Conservation (phyloP, 495 filamentous ascomycete species). For the Trichoderma asperelloides region DNA sequence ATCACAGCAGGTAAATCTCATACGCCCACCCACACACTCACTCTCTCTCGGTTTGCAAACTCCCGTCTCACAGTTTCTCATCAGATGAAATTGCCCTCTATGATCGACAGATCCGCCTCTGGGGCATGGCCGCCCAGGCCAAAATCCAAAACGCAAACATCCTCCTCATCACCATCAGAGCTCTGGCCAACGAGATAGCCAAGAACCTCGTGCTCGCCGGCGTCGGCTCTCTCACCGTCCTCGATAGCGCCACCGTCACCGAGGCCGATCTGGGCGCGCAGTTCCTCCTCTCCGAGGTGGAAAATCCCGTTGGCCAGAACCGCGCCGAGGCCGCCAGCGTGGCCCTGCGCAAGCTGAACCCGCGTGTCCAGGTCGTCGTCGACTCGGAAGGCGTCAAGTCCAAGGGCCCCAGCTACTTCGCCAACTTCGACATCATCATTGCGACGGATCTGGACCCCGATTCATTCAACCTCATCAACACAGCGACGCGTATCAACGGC, state of each 20-base stretch:
- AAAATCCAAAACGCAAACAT: constrained; percentile 87
- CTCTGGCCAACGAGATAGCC: constrained; percentile 89
- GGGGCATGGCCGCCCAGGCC: constrained; percentile 89
- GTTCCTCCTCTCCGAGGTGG: constrained; percentile 68
- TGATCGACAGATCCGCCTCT: constrained; percentile 95
- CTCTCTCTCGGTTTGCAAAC: too few relatives aligned
- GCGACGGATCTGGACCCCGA: constrained; percentile 78
- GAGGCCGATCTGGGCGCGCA: constrained; percentile 79
- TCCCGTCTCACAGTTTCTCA: not conserved
- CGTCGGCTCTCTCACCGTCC: constrained; percentile 81
- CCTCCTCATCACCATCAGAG: constrained; percentile 77
- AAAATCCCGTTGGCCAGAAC: constrained; percentile 61
- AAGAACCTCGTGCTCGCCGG: constrained; percentile 97
- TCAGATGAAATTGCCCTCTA: constrained; percentile 95
- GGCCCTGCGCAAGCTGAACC: constrained; percentile 77
- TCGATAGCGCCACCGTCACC: constrained; percentile 69
- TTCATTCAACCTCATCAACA: constrained; percentile 69
- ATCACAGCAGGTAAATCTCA: constrained; percentile 24
- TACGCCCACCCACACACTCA: not conserved
- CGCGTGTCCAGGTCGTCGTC: constrained; percentile 68
- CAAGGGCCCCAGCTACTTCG: constrained; percentile 64
- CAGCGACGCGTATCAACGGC: constrained; percentile 62
- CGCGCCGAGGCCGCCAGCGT: constrained; percentile 77
- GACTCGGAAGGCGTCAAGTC: constrained; percentile 54
- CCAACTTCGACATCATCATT: constrained; percentile 74